phyloP scores from a whole-genome alignment of 2,329 filamentous ascomycete species.

The Diaporthe eres region DNA sequence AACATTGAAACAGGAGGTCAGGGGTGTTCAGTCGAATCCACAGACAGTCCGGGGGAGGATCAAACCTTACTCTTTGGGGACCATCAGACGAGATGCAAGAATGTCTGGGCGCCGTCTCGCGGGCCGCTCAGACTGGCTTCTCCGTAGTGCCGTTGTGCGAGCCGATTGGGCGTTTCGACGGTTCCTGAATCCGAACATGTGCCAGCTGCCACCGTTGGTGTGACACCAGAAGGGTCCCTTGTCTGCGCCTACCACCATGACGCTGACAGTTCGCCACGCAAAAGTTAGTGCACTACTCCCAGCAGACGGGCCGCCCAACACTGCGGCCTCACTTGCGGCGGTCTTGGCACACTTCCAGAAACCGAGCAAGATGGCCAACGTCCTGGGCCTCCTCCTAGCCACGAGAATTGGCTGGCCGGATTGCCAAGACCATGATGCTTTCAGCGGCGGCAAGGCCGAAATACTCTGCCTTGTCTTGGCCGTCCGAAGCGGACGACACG shows the following conservation, averaged over 20 bases:
- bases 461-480: slow-evolving; percentile 1
- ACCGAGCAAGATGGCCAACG: slow-evolving; percentile 11
- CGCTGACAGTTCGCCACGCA: neutral
- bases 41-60: slow-evolving; percentile 22
- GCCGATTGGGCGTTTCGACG: slow-evolving; percentile 18
- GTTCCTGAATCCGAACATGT: slow-evolving; percentile 27
- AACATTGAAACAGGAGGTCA: slow-evolving; percentile 29
- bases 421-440: neutral
- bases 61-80: slow-evolving; percentile 12
- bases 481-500: slow-evolving; percentile 23
- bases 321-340: slow-evolving; percentile 20
- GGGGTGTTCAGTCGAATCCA: slow-evolving; percentile 25
- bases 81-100: slow-evolving; percentile 20
- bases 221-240: neutral
- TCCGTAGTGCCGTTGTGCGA: neutral
- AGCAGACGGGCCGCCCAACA: neutral
- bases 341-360: slow-evolving; percentile 27
- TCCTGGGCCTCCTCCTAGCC: neutral
- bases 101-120: slow-evolving; percentile 30
- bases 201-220: slow-evolving; percentile 22
- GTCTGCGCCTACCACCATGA: neutral
- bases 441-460: neutral
- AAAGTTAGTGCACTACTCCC: neutral
- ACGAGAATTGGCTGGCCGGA: neutral
- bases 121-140: slow-evolving; percentile 24